phyloP scores from a whole-genome alignment of 1,139 yeast species.

The Pichia sp. region DNA sequence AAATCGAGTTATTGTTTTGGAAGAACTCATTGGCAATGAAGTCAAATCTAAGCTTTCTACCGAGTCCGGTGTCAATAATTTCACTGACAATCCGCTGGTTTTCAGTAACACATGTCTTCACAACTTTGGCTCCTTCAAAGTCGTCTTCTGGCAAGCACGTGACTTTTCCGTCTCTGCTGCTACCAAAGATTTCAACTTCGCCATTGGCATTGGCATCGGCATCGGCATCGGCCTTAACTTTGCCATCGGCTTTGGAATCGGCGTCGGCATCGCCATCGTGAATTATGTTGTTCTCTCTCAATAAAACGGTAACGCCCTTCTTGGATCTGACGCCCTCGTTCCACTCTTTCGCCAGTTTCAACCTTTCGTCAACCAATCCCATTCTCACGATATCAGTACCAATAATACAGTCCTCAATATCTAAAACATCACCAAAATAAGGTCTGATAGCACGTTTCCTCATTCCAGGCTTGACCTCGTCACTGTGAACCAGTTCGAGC shows the following conservation, averaged over 20 bases:
- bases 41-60: constrained; percentile 56
- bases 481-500: constrained; percentile 5
- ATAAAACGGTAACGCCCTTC: constrained; percentile 79
- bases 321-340: constrained; percentile 11
- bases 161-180: neutral
- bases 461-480: constrained; percentile 4
- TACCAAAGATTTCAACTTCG: constrained; percentile 13
- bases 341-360: constrained; percentile 31
- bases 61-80: constrained; percentile 33
- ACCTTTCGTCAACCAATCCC: constrained; percentile 70
- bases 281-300: constrained; percentile 60
- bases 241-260: too few relatives aligned
- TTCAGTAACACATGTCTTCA: constrained; percentile 56
- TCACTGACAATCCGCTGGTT: constrained; percentile 77
- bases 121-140: constrained; percentile 1
- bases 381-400: constrained; percentile 73
- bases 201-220: constrained; percentile 12
- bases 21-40: constrained; percentile 93
- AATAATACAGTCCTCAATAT: constrained; percentile 88
- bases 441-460: constrained; percentile 15
- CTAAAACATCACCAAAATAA: constrained; percentile 42
- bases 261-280: too few relatives aligned
- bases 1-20: constrained; percentile 88
- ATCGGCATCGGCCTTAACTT: constrained; percentile 20
- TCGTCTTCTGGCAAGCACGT: neutral